Evolutionary conservation across 1,284 basidiomycete genomes (phyloP), one percentile per base, ranked within the genome.

Genomic region (Apiotrichum montevideense): DNA sequence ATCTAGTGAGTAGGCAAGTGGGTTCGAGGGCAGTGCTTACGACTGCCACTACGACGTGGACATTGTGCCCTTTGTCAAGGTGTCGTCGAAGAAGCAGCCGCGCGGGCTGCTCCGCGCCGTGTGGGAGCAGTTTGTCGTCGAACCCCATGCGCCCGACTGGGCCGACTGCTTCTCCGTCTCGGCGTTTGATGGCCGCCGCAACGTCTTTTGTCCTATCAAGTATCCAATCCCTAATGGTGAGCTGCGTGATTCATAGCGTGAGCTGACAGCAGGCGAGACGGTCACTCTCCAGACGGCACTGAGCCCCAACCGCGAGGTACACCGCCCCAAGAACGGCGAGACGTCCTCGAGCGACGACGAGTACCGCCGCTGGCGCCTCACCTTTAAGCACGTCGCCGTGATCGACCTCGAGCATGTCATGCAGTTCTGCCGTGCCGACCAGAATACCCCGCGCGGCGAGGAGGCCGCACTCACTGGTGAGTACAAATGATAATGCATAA

Each of bases 21-120:
- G 8, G 45, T 2, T 6, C 10, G 13, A 14, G 33, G 11, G 2
- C 3, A 3, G 1, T 10, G 6, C 54, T 55, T 32, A 59, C 54
- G 9, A 1, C 51, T 71, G 69, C 63, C 73, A 75, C 58, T 76
- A 74, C 56, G 72, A 76, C 48, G 63, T 74, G 13, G 70, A 70
- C 35, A 73, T 76, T 55, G 64, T 70, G 55, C 72, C 72, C 8
- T 66, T 74, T 35, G 71, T 73, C 51, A 70, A 68, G 55, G 62
- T 62, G n/a, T 57, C 66, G 43, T 67, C 64, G 54, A 63, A 68
- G 49, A 68, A 64, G 58, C 63, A 63, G 34, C 65, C 68, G 6
- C 62, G 62, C 35, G 55, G 53, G 7, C 55, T 68, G 2, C 62
- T 70, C 4, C 63, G 66, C 42, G 64, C 66, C 0, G 64, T 68